These are phyloP conservation scores for Eremochloa ophiuroides DNA, from an alignment of 176 grass and related monocot genomes.

Conservation along the genomic window DNA sequence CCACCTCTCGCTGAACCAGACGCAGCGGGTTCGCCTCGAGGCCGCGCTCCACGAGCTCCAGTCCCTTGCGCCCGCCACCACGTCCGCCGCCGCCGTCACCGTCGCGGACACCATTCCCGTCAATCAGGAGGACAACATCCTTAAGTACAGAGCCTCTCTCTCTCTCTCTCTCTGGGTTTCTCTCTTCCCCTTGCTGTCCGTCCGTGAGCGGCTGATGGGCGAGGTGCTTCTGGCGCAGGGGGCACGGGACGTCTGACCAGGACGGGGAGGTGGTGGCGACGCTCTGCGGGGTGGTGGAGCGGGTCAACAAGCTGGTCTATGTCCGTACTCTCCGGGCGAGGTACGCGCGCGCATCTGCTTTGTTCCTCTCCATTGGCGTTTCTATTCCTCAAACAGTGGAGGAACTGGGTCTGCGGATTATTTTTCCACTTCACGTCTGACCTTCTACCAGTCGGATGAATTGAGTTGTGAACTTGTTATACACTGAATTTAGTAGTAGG, in stretches of 20 bases:
- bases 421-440: too few relatives aligned
- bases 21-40: constrained; percentile 82
- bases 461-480: not conserved
- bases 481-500: not conserved
- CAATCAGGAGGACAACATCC: constrained; percentile 91
- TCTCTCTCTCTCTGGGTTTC: not conserved
- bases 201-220: not conserved
- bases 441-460: not conserved
- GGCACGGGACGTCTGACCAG: constrained; percentile 76
- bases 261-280: constrained; percentile 85
- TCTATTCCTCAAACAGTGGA: not conserved
- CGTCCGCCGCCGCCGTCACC: constrained; percentile 51
- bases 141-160: constrained; percentile 42
- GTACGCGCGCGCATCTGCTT: constrained; percentile 20
- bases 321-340: constrained; percentile 73
- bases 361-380: not conserved
- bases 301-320: constrained; percentile 94
- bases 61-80: constrained; percentile 27
- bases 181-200: not conserved
- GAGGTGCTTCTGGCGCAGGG: constrained; percentile 28
- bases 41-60: constrained; percentile 69
- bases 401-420: not conserved
- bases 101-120: constrained; percentile 79
- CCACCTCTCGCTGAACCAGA: constrained; percentile 90
- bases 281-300: constrained; percentile 83